phyloP scores from a whole-genome alignment of 2,329 filamentous ascomycete species.

The Trichophyton verrucosum region DNA sequence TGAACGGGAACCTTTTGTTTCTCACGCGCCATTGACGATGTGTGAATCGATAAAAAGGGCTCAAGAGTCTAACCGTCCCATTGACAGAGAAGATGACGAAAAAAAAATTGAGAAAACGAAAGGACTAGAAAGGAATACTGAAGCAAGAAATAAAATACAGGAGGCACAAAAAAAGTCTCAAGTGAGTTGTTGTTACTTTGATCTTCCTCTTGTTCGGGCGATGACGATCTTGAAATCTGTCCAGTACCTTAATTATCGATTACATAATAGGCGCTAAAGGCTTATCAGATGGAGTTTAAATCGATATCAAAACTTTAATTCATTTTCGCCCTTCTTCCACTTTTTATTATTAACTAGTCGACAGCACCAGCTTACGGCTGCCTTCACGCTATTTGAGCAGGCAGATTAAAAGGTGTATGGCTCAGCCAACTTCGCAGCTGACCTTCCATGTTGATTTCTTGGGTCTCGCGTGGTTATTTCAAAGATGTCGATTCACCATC shows the following conservation, averaged over 20 bases:
- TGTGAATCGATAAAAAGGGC: background rate
- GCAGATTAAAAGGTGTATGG: background rate
- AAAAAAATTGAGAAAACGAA: background rate
- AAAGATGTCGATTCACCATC: background rate
- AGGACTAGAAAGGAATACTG: background rate
- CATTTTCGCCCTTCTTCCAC: background rate
- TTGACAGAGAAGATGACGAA: background rate
- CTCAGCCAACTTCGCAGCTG: background rate
- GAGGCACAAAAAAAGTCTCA: background rate
- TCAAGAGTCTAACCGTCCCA: background rate
- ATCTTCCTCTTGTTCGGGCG: background rate
- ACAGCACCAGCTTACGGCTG: background rate
- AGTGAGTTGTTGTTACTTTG: background rate
- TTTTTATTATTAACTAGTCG: background rate
- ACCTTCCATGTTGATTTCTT: background rate
- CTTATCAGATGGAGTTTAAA: background rate
- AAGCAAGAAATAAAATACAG: background rate
- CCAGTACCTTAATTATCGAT: background rate
- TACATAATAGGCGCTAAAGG: background rate
- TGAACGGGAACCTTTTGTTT: constrained; percentile 56
- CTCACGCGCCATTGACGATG: constrained; percentile 50
- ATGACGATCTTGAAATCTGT: constrained; percentile 6
- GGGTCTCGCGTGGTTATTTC: background rate
- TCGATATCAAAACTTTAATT: background rate
- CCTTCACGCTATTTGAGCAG: background rate